Percentiles rank a stretch among this genome's conserved stretches.
These are phyloP conservation scores for Annulohypoxylon truncatum DNA, from an alignment of 2,329 filamentous ascomycete species.

Conservation along the genomic window DNA sequence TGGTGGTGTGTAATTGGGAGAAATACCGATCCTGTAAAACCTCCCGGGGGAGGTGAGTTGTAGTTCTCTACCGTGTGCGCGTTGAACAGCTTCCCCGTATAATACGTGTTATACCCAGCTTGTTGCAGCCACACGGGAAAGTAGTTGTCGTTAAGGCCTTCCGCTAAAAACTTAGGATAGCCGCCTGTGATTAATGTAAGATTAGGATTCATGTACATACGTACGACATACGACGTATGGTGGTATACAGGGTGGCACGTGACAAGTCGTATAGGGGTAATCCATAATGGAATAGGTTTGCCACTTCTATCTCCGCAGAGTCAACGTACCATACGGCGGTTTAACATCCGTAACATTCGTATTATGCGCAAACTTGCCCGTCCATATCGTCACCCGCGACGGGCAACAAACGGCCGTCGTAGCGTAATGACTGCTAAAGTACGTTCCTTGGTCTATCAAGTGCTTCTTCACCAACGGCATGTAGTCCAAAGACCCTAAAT, in stretches of 20 bases:
- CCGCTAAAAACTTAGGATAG: conserved; percentile 64
- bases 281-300: neutral
- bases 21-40: conserved; percentile 40
- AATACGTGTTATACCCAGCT: conserved; percentile 68
- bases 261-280: neutral
- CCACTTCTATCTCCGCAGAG: neutral
- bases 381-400: conserved; percentile 68
- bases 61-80: conserved; percentile 57
- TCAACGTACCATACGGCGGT: conserved; percentile 63
- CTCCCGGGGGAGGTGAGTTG: conserved; percentile 55
- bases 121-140: conserved; percentile 68
- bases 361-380: conserved; percentile 69
- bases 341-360: conserved; percentile 68
- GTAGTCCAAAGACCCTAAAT: conserved; percentile 66
- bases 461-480: conserved; percentile 64
- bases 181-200: conserved; percentile 52
- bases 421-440: conserved; percentile 67
- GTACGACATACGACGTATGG: neutral
- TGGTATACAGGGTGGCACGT: neutral
- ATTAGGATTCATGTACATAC: neutral
- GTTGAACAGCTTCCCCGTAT: conserved; percentile 69
- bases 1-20: neutral
- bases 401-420: conserved; percentile 53
- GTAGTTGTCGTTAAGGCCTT: conserved; percentile 66
- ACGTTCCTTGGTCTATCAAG: conserved; percentile 63